phyloP scores from a whole-genome alignment of 306 rosid species.

The Cajanus cajan region DNA sequence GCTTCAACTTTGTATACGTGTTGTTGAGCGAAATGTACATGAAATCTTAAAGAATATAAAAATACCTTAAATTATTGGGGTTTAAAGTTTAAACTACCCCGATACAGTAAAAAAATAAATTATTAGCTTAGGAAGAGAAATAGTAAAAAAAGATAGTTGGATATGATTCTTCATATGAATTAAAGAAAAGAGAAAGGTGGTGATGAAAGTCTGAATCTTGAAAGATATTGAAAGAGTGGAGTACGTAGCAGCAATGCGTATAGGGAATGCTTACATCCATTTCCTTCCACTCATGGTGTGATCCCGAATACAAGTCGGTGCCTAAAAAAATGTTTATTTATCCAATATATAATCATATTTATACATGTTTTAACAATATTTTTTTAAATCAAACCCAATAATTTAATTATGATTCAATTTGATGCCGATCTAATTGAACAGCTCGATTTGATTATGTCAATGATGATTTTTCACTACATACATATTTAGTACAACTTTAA shows the following conservation, averaged over 20 bases:
- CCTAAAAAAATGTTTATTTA: not conserved
- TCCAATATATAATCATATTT: not conserved
- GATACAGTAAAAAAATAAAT: not conserved
- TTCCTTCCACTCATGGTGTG: conserved; percentile 25
- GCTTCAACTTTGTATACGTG: no score
- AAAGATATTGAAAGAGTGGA: conserved; percentile 12
- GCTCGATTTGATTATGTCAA: no score
- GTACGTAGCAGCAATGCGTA: not conserved
- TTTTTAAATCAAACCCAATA: no score
- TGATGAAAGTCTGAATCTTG: not conserved
- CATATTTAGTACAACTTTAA: not conserved
- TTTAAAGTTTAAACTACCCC: not conserved
- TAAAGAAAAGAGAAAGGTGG: not conserved
- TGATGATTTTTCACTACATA: no score
- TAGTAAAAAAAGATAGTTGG: not conserved
- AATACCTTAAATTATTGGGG: not conserved
- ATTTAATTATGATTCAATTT: no score
- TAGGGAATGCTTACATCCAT: not conserved
- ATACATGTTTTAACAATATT: not conserved
- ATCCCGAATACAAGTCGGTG: not conserved
- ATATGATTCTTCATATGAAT: not conserved
- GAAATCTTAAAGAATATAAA: no score
- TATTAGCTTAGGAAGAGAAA: not conserved
- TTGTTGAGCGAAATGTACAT: no score
- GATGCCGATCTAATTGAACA: no score